Base-by-base conservation (phyloP, 805 yeast genomes). In the Candida patagonica region DNA sequence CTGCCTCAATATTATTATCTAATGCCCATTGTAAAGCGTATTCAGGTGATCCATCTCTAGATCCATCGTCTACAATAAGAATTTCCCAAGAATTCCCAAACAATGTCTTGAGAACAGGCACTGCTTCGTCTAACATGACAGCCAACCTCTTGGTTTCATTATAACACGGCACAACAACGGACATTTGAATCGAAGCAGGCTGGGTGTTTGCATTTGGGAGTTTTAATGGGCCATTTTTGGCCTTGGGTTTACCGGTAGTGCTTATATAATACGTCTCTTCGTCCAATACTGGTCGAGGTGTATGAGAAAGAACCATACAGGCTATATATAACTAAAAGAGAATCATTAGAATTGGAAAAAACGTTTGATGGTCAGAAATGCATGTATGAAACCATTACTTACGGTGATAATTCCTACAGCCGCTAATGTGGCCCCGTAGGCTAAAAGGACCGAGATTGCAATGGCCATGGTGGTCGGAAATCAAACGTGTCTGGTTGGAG, bases 161-260 rank as follows among this genome's bases (percentile, higher is more conserved):
- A 55, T 73, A 92, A 57, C 96, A 86, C n/a, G 98, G 98, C 5
- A 92, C 74, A 5, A 92, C 87, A 20, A 92, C 79, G 20, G 92
- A 76, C 31, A 89, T 52, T 24, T 71, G 71, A 19, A 82, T 67
- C 50, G 42, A 45, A n/a, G n/a, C n/a, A 13, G 43, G 36, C 15
- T 29, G 40, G 12, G 20, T 35, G 5, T 35, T 42, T 21, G 39
- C 25, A 9, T 41, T 26, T 5, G 43, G 42, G 15, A 44, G 36
- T 19, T 10, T 16, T 15, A 13, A 20, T 12, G 35, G 40, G 21
- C 17, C 35, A 12, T 38, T 34, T 22, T 16, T 33, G 8, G 9
- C n/a, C 7, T 19, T 20, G 31, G 7, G 7, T 4, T 23, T 27
- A 7, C 3, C 4, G 4, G 27, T 21, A 10, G 37, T 33, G 13